These are phyloP conservation scores for Ogataea nitratoaversa DNA, from an alignment of 805 yeast species.

Conservation along the genomic window DNA sequence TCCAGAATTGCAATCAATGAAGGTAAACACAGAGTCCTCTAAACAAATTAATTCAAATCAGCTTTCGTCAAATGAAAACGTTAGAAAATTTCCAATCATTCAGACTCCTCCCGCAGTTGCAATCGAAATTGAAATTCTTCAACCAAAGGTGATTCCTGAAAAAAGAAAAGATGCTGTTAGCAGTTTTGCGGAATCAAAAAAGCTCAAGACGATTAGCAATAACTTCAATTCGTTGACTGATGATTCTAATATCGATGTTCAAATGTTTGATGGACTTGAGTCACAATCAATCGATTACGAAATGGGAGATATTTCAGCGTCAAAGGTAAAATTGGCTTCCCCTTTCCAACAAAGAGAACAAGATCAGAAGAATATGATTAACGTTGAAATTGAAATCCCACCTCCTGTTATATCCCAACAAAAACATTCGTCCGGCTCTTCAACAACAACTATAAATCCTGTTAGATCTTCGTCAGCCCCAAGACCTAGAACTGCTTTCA, in stretches of 20 bases:
- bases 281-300: not conserved
- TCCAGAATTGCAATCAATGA: too few relatives aligned
- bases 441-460: not conserved
- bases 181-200: not conserved
- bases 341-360: not conserved
- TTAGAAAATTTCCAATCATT: not conserved
- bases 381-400: not conserved
- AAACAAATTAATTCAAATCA: too few relatives aligned
- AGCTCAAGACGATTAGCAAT: constrained; percentile 1
- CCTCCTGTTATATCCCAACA: not conserved
- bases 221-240: too few relatives aligned
- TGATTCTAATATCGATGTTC: constrained; percentile 1
- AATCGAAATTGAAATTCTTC: not conserved
- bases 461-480: not conserved
- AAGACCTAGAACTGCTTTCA: constrained; percentile 4
- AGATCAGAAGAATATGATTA: not conserved
- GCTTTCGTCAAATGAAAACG: too few relatives aligned
- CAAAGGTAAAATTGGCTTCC: not conserved
- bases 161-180: constrained; percentile 13
- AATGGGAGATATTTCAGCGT: not conserved
- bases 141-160: constrained; percentile 14
- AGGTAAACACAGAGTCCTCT: too few relatives aligned
- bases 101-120: not conserved
- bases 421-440: not conserved
- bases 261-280: not conserved